Base-by-base conservation (phyloP, 1,284 basidiomycete species). In the Apiotrichum domesticum region DNA sequence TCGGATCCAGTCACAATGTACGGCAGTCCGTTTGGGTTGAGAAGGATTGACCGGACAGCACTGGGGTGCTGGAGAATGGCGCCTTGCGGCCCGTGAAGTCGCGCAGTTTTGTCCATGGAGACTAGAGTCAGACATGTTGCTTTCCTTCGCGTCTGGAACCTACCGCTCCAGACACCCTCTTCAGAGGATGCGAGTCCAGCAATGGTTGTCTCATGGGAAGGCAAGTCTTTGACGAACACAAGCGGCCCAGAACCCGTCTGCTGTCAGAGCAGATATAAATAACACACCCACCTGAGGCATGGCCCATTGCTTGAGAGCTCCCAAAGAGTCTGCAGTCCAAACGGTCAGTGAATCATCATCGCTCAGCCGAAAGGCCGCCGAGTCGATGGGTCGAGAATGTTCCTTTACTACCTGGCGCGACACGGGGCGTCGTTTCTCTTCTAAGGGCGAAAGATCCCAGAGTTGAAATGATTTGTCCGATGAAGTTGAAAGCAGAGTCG, bases 401-500 rank as follows among this genome's bases (percentile, higher is more conserved):
- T 56, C 58, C 51, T 72, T 70, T 32, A 76, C 41, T 3, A 61
- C 66, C 46, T 71, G 68, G 0, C 66, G 81, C 80, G 71, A 87
- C 83, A 11, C 88, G 81, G 29, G 90, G 85, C 11, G 86, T 80
- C 35, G 32, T 6, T 81, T 33, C 84, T 72, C 66, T 14, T 44
- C 46, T 37, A 75, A 55, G 39, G 70, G 37, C 13, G 59, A 44
- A 6, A 79, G 70, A 57, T 80, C 91, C 93, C 94, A 97, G 59
- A 97, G 80, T 58, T 91, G 84, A 46, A 94, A 80, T 13, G 86
- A 84, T 66, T 93, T 92, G 75, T 98, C 95, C 6, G 94, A 96
- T 29, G 91, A 86, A 14, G 88, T 88, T 0, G 93, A 94, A 7
- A 94, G 79, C 33, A 98, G 76, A 13, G 93, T 74, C 4, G 80